phyloP scores from a whole-genome alignment of 768 basidiomycete species.

The Trametes sanguinea region DNA sequence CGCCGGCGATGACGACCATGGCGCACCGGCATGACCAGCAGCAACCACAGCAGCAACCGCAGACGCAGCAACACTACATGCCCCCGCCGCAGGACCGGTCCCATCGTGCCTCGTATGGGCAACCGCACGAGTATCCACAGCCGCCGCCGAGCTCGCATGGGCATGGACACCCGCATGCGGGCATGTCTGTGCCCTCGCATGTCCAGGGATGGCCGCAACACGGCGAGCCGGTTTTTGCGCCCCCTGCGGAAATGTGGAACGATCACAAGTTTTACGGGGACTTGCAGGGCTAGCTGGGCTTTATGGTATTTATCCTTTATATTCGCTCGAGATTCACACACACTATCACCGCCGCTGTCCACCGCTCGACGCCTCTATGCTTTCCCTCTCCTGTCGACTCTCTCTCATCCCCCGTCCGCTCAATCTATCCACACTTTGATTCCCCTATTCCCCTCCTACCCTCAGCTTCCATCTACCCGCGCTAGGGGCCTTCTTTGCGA shows the following conservation, averaged over 20 bases:
- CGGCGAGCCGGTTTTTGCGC: background rate
- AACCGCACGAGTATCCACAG: conserved; percentile 11
- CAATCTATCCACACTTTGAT: too few relatives aligned
- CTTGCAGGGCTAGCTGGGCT: background rate
- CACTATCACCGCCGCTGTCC: too few relatives aligned
- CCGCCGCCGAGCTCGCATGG: conserved; percentile 6
- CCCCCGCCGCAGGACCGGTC: conserved; percentile 4
- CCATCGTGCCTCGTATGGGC: conserved; percentile 1
- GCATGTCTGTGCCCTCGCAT: background rate
- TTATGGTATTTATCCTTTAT: conserved; percentile 6
- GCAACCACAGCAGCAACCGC: conserved; percentile 3
- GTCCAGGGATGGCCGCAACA: conserved; percentile 12
- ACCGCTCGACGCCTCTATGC: too few relatives aligned
- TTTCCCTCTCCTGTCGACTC: too few relatives aligned
- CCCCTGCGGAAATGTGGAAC: conserved; percentile 3
- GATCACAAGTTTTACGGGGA: conserved; percentile 9
- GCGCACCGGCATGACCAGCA: conserved; percentile 7
- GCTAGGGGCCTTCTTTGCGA: too few relatives aligned
- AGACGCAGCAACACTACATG: conserved; percentile 1
- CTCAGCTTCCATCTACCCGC: too few relatives aligned
- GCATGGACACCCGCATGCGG: conserved; percentile 2
- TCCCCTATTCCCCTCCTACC: too few relatives aligned
- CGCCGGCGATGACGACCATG: conserved; percentile 15
- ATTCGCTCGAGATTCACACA: background rate
- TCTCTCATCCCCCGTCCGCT: too few relatives aligned